A percentile compares a stretch with the other conserved stretches of the same genome.
Conservation (phyloP, 148 eudicot genomes). For the Suaeda aralocaspica region DNA sequence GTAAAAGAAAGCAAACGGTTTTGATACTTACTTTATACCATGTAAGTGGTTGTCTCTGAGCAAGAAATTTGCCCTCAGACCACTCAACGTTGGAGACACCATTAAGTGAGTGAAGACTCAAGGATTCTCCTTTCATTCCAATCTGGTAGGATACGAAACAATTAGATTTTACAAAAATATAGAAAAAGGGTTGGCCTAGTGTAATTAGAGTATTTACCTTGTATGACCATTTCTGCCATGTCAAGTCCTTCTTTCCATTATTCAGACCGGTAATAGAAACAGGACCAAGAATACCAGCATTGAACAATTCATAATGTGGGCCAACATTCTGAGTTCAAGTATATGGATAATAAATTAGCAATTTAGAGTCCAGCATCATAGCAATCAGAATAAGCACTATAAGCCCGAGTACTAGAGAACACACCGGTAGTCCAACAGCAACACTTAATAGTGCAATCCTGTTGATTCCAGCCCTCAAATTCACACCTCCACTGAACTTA, state of each 20-base stretch:
- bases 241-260: constrained; percentile 69
- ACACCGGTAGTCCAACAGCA: constrained; percentile 95
- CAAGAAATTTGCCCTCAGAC: constrained; percentile 45
- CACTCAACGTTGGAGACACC: constrained; percentile 85
- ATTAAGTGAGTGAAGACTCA: constrained; percentile 69
- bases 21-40: constrained; percentile 67
- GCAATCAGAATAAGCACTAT: neutral
- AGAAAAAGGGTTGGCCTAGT: neutral
- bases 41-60: constrained; percentile 62
- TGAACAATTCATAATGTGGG: constrained; percentile 68
- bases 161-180: neutral
- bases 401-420: constrained; percentile 22
- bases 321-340: constrained; percentile 56
- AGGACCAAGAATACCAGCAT: constrained; percentile 85
- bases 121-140: constrained; percentile 83
- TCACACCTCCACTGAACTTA: constrained; percentile 62
- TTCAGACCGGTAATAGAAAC: constrained; percentile 64
- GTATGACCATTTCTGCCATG: constrained; percentile 93
- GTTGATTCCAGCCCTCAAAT: constrained; percentile 81
- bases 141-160: constrained; percentile 38
- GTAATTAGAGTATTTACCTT: constrained; percentile 45
- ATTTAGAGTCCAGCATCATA: neutral
- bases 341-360: constrained; percentile 1
- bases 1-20: neutral
- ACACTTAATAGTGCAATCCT: constrained; percentile 81